A percentile compares a stretch with the other conserved stretches of the same genome.
phyloP scores from a whole-genome alignment of 768 basidiomycete species.

The Auriscalpium vulgare region DNA sequence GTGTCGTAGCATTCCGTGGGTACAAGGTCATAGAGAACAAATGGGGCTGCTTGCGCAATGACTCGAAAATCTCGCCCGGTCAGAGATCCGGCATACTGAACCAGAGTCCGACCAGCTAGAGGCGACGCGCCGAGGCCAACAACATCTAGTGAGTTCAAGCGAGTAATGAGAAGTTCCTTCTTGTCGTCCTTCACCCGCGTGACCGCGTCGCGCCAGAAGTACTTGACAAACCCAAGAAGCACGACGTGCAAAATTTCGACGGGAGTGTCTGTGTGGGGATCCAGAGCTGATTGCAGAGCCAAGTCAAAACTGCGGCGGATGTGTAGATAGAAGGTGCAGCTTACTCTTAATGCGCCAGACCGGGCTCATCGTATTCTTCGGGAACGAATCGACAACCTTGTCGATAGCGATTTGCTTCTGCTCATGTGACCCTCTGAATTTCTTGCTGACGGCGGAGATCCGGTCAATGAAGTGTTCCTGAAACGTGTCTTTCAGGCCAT shows the following conservation, averaged over 20 bases:
- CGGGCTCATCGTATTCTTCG: no score
- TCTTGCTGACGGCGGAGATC: no score
- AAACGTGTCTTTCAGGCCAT: no score
- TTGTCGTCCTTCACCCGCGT: constrained; percentile 16
- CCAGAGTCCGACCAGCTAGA: constrained; percentile 26
- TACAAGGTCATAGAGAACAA: constrained; percentile 31
- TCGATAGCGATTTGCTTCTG: no score
- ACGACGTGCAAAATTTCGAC: constrained; percentile 38
- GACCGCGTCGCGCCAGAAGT: constrained; percentile 36
- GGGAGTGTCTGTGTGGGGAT: constrained; percentile 36
- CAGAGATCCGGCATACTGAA: constrained; percentile 30
- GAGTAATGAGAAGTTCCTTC: constrained; percentile 21
- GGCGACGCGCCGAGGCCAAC: constrained; percentile 23
- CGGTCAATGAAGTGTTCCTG: no score
- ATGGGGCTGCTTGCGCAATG: constrained; percentile 27
- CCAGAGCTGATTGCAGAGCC: no score
- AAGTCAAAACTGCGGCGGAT: no score
- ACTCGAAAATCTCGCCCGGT: constrained; percentile 26
- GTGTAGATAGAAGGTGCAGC: no score
- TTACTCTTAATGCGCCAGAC: no score
- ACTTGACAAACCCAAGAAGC: constrained; percentile 39
- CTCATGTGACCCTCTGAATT: no score
- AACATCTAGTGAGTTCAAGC: constrained; percentile 24
- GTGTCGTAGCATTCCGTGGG: constrained; percentile 17
- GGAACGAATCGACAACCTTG: no score